Percentiles rank a stretch among this genome's conserved stretches.
Evolutionary conservation across 352 stramenopile genomes (phyloP).

Genomic region (Chrysophaeum taylorii): DNA sequence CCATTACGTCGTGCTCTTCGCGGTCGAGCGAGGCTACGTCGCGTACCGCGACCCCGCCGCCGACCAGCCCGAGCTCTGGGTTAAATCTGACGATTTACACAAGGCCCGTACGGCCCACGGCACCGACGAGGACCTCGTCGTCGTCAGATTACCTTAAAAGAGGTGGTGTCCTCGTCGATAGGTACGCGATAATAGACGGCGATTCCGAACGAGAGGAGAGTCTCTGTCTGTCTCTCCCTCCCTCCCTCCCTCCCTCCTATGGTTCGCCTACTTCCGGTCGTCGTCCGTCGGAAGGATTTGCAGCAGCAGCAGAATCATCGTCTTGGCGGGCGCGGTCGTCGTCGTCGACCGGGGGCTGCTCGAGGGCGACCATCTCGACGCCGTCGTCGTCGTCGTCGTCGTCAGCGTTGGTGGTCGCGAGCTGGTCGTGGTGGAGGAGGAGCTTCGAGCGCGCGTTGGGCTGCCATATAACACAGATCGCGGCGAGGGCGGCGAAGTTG

Average conservation of each 20-base stretch:
- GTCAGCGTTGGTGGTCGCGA: not conserved
- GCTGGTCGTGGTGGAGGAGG: not conserved
- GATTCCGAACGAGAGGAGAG: too few species aligned
- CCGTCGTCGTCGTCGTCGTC: slow-evolving; percentile 4
- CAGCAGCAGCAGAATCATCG: too few species aligned
- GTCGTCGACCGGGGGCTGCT: too few species aligned
- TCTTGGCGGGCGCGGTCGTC: too few species aligned
- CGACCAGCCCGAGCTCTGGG: not conserved
- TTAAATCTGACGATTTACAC: too few species aligned
- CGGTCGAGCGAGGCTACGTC: not conserved
- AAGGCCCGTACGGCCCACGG: not conserved
- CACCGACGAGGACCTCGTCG: slow-evolving; percentile 7
- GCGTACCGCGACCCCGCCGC: not conserved
- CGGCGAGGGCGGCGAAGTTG: slow-evolving; percentile 7
- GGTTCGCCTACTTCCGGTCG: too few species aligned
- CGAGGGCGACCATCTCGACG: slow-evolving; percentile 2
- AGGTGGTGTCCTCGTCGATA: too few species aligned
- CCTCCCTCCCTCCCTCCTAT: too few species aligned
- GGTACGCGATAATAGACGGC: too few species aligned
- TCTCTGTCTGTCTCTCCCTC: too few species aligned
- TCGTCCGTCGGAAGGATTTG: too few species aligned
- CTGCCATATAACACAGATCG: slow-evolving; percentile 3
- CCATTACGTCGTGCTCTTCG: not conserved
- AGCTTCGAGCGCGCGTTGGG: not conserved
- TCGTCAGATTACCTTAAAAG: slow-evolving; percentile 1